Evolutionary conservation across 139 green algal genomes (phyloP).

Genomic region (Tetradesmus lagerheimii): DNA sequence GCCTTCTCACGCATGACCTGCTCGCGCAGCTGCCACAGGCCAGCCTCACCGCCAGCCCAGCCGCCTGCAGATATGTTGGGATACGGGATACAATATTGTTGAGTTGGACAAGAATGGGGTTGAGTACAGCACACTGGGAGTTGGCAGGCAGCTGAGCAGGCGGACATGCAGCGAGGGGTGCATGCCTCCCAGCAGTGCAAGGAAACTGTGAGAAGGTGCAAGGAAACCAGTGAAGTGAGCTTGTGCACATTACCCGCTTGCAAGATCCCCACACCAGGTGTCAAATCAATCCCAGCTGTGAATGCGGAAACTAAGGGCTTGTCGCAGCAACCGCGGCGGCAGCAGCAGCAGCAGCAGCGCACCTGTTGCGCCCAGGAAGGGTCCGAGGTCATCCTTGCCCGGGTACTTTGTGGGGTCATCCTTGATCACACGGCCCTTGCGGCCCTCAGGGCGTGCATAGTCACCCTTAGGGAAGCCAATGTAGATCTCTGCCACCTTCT

Average conservation of each 20-base stretch:
- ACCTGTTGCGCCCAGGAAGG: conserved; percentile 42
- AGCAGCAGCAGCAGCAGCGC: background rate
- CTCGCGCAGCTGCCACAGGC: conserved; percentile 67
- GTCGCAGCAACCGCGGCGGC: background rate
- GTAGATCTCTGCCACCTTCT: conserved; percentile 60
- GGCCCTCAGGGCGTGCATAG: conserved; percentile 45
- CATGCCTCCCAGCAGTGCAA: background rate
- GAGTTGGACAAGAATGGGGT: no score
- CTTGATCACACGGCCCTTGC: conserved; percentile 72
- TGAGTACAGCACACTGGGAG: background rate
- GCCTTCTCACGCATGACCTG: conserved; percentile 45
- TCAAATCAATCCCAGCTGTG: no score
- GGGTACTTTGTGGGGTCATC: conserved; percentile 81
- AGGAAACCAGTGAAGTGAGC: background rate
- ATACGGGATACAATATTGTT: no score
- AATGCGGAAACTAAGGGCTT: no score
- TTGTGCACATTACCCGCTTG: no score
- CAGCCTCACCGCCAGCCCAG: conserved; percentile 77
- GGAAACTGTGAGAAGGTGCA: background rate
- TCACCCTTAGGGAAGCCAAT: conserved; percentile 67
- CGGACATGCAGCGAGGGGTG: background rate
- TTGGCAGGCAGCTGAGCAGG: background rate
- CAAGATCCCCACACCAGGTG: no score
- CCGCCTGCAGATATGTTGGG: conserved; percentile 63
- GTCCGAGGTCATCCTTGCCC: conserved; percentile 63